Evolutionary conservation across 2,329 filamentous ascomycete species (phyloP).

Genomic region (Knufia petricola): DNA sequence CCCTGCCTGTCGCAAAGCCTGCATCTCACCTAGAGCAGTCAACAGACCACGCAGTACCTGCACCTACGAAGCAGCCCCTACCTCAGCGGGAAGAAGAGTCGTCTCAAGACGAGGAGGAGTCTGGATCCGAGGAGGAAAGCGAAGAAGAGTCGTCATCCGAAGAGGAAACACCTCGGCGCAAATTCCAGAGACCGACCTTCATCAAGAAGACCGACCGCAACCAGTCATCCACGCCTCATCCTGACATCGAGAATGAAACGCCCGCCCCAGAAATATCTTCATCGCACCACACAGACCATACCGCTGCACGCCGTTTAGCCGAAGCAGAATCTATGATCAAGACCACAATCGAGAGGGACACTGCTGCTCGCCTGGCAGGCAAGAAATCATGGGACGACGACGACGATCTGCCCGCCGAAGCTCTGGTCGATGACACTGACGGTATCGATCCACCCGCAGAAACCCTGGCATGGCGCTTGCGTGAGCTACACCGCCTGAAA

Average conservation of each 20-base stretch:
- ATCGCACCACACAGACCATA: conserved; percentile 22
- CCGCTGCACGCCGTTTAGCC: conserved; percentile 52
- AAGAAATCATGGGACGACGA: conserved; percentile 77
- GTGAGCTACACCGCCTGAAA: conserved; percentile 81
- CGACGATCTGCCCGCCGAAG: conserved; percentile 54
- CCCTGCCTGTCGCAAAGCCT: conserved; percentile 8
- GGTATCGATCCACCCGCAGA: conserved; percentile 79
- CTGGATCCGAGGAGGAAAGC: conserved; percentile 40
- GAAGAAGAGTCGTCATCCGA: conserved; percentile 51
- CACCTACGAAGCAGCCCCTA: neutral
- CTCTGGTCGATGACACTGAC: conserved; percentile 82
- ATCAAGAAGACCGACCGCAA: conserved; percentile 54
- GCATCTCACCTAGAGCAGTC: neutral
- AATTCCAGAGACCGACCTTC: conserved; percentile 56
- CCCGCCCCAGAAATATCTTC: conserved; percentile 9
- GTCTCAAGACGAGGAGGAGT: conserved; percentile 28
- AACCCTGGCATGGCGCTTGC: conserved; percentile 83
- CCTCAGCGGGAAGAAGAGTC: conserved; percentile 13
- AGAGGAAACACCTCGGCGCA: conserved; percentile 47
- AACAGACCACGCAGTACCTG: too few relatives aligned
- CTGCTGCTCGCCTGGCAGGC: conserved; percentile 61
- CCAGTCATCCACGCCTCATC: conserved; percentile 13
- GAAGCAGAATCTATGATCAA: conserved; percentile 73
- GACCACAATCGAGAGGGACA: conserved; percentile 75
- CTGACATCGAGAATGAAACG: conserved; percentile 15